Evolutionary conservation across 768 basidiomycete genomes (phyloP).

Genomic region (Agaricus blazei): DNA sequence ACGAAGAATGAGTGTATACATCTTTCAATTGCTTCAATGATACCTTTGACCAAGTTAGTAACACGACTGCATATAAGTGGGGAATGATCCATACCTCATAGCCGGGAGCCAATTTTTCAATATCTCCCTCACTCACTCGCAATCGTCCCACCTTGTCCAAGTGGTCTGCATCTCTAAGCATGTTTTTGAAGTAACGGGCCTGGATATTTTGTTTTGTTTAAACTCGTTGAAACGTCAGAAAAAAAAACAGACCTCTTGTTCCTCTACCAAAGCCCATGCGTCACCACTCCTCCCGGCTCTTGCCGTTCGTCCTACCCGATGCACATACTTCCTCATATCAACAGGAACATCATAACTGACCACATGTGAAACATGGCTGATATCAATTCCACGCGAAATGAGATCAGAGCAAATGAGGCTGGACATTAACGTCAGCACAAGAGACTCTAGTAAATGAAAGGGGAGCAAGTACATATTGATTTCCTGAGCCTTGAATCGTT

Average conservation of each 20-base stretch:
- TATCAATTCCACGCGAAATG: slow-evolving; percentile 93
- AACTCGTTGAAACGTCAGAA: neutral
- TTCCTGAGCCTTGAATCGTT: slow-evolving; percentile 74
- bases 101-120: slow-evolving; percentile 44
- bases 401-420: slow-evolving; percentile 97
- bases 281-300: slow-evolving; percentile 84
- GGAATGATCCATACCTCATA: slow-evolving; percentile 56
- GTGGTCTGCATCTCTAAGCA: slow-evolving; percentile 72
- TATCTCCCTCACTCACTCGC: slow-evolving; percentile 56
- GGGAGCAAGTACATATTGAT: slow-evolving; percentile 66
- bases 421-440: neutral
- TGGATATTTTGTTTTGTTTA: slow-evolving; percentile 21
- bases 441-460: neutral
- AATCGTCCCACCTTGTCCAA: slow-evolving; percentile 63
- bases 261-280: slow-evolving; percentile 95
- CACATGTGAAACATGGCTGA: slow-evolving; percentile 88
- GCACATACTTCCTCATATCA: slow-evolving; percentile 98
- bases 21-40: slow-evolving; percentile 36
- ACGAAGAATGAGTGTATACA: slow-evolving; percentile 26
- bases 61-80: neutral
- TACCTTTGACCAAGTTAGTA: slow-evolving; percentile 17
- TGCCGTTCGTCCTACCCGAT: slow-evolving; percentile 94
- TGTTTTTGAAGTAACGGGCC: slow-evolving; percentile 85
- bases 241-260: slow-evolving; percentile 64
- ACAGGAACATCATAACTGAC: slow-evolving; percentile 94